These are phyloP conservation scores for Lentinula novae-zelandiae DNA, from an alignment of 1,284 basidiomycete species.

Conservation along the genomic window DNA sequence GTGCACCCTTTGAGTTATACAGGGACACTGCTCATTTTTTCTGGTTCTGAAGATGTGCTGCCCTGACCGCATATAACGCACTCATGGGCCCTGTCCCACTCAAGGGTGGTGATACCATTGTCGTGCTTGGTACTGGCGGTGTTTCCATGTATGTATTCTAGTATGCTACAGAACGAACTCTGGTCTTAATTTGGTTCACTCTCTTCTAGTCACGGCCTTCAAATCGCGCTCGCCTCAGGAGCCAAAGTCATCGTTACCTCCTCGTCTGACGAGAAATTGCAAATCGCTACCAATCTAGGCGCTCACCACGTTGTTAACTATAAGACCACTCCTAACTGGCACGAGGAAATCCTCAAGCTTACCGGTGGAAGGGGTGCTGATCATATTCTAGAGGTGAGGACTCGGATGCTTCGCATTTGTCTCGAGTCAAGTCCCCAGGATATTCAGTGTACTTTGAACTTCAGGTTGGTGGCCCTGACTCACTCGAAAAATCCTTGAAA, in stretches of 20 bases:
- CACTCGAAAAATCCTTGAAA: conserved; percentile 27
- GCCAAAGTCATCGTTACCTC: conserved; percentile 47
- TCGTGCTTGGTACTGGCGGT: conserved; percentile 46
- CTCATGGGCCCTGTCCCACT: conserved; percentile 33
- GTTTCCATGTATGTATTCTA: conserved; percentile 34
- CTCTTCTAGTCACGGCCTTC: conserved; percentile 1
- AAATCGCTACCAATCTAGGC: conserved; percentile 33
- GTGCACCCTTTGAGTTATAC: conserved; percentile 6
- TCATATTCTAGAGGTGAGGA: conserved; percentile 23
- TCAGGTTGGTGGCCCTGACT: conserved; percentile 39
- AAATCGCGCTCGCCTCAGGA: conserved; percentile 40
- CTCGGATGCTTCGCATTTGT: too few species aligned
- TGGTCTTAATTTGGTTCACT: not conserved
- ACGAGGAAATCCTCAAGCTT: conserved; percentile 32
- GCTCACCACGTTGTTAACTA: conserved; percentile 46
- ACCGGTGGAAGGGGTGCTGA: conserved; percentile 22
- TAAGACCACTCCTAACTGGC: conserved; percentile 40
- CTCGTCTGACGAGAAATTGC: conserved; percentile 46
- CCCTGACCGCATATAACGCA: conserved; percentile 43
- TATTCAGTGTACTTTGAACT: conserved; percentile 19
- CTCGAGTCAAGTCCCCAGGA: conserved; percentile 25
- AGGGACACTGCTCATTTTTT: not conserved
- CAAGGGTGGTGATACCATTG: conserved; percentile 36
- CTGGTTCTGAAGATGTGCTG: conserved; percentile 31
- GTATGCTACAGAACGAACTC: not conserved